Evolutionary conservation across 1,284 basidiomycete species (phyloP), one percentile per base, ranked within the genome.

Genomic region (Pyrrhoderma lamaoense): DNA sequence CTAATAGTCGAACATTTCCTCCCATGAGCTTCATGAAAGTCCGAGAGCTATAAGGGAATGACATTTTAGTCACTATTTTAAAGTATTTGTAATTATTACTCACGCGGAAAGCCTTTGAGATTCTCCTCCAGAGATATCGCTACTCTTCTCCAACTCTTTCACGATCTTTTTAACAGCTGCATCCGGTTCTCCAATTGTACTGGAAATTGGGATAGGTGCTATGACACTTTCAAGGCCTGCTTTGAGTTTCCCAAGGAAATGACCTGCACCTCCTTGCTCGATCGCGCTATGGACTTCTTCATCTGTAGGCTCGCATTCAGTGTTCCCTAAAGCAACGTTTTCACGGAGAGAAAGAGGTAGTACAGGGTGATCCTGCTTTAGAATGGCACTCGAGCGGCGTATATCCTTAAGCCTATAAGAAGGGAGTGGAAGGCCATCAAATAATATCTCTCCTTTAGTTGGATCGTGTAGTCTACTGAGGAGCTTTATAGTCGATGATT

Each of bases 21-120:
- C 73, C 71, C 11, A 65, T 64, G 37, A 77, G 67, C 2, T 73
- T 67, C 74, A 77, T 67, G 52, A 70, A 71, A 2, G 65, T 67
- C 25, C 71, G 62, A 0, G 67, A 64, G 35, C 5, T 19, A 23
- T 23, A 3, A 22, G 7, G 22, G 35, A 40, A 9, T 34, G 5
- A 22, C 38, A 22, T 40, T 18, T 40, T 40, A 22, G n/a, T 40
- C 38, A n/a, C 5, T 8, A 14, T 7, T 5, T 22, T 18, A 40
- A 22, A 5, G n/a, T 7, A 40, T 40, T 22, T 40, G 3, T n/a
- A 40, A 38, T 39, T 38, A 4, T 27, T 3, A 61, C 68, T 48
- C 50, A 73, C 67, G 71, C 69, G 3, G 73, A 71, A 0, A 74
- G 56, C 38, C 70, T 63, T 46, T 74, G 72, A 45, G 60, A 62